Conservation (phyloP, 164 flowering plant genomes). For the Vitis amurensis region DNA sequence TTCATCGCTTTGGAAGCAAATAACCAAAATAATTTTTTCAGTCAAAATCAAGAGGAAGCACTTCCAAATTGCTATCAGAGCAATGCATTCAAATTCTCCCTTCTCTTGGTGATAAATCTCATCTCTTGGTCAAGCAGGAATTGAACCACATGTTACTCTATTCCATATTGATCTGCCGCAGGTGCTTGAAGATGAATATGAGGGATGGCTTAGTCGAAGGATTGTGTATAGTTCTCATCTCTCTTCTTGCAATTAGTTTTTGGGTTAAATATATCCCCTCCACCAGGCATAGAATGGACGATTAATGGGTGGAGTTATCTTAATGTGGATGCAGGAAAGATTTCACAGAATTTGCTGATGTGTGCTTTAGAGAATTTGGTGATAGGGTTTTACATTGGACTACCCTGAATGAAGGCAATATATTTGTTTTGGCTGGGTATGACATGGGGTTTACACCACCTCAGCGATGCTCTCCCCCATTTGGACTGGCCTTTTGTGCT, state of each 20-base stretch:
- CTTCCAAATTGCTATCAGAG: too few relatives aligned
- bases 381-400: constrained; percentile 56
- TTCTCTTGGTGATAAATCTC: too few relatives aligned
- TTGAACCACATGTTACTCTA: constrained; percentile 20
- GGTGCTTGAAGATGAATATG: constrained; percentile 18
- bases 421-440: constrained; percentile 29
- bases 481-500: constrained; percentile 26
- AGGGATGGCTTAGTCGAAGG: constrained; percentile 22
- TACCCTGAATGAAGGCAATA: constrained; percentile 53
- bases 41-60: too few relatives aligned
- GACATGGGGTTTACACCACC: constrained; percentile 39
- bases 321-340: constrained; percentile 29
- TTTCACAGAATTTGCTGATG: constrained; percentile 42
- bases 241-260: not conserved
- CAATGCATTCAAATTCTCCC: too few relatives aligned
- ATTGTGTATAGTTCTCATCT: constrained; percentile 11
- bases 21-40: not conserved
- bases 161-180: constrained; percentile 1
- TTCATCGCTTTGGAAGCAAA: not conserved
- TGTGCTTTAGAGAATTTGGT: constrained; percentile 52
- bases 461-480: constrained; percentile 37
- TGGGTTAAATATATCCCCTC: not conserved
- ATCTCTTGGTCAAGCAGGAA: constrained; percentile 5
- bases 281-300: not conserved
- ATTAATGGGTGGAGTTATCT: not conserved